Evolutionary conservation across 345 rosid genomes (phyloP).

Genomic region (Eucalyptus curtisii): DNA sequence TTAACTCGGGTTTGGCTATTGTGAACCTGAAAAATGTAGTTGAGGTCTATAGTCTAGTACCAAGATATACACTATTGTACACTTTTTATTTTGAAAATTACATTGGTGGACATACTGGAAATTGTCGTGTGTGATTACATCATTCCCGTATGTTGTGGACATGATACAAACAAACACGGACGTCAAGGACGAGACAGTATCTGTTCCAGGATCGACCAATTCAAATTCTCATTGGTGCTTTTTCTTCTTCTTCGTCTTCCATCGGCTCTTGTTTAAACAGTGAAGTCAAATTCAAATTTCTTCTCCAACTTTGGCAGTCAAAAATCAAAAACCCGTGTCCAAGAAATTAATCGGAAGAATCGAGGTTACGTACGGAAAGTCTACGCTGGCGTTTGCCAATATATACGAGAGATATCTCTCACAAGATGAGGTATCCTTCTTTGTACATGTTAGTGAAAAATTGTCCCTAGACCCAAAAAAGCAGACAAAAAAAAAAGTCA

Average conservation of each 20-base stretch:
- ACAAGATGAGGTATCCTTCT: not conserved
- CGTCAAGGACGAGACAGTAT: not conserved
- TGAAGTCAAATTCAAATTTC: not conserved
- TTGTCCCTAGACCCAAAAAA: not conserved
- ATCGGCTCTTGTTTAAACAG: not conserved
- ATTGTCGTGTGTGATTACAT: not conserved
- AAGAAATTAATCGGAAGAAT: not conserved
- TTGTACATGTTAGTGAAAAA: not conserved
- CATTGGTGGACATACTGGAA: not conserved
- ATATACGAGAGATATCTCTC: not conserved
- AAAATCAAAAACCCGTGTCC: not conserved
- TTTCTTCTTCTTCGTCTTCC: not conserved
- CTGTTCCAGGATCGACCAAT: not conserved
- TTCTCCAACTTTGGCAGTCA: not conserved
- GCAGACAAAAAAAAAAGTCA: not conserved
- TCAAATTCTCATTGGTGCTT: not conserved
- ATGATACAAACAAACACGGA: not conserved
- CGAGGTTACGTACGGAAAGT: not conserved
- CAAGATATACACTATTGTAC: too few species aligned
- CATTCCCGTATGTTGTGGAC: not conserved
- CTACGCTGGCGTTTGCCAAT: not conserved
- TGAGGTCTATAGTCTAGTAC: not conserved
- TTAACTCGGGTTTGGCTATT: not conserved
- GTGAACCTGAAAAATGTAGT: not conserved
- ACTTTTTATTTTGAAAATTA: not conserved